Conservation (phyloP, 257 asterid species). For the Nicotiana paniculata region DNA sequence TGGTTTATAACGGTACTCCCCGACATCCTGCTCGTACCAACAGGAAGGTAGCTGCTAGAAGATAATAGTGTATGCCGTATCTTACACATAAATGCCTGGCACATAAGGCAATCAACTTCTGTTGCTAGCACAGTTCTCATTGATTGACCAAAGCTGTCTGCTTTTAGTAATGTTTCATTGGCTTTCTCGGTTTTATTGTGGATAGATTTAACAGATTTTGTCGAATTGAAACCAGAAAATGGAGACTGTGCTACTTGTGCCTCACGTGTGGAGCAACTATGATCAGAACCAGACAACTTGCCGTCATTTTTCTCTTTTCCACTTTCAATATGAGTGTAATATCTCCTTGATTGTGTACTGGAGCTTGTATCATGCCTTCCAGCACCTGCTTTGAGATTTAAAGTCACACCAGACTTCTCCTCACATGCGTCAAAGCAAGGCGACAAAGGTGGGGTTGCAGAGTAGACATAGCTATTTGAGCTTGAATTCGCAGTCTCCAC, state of each 20-base stretch:
- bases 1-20: conserved; percentile 48
- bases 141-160: conserved; percentile 50
- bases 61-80: conserved; percentile 68
- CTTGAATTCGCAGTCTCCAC: conserved; percentile 78
- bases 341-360: conserved; percentile 44
- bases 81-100: conserved; percentile 95
- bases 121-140: conserved; percentile 73
- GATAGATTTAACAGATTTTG: conserved; percentile 38
- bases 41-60: conserved; percentile 37
- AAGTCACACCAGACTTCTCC: conserved; percentile 54
- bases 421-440: conserved; percentile 60
- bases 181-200: conserved; percentile 35
- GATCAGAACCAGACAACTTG: conserved; percentile 31
- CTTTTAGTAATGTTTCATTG: conserved; percentile 41
- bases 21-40: conserved; percentile 53
- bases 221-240: conserved; percentile 37
- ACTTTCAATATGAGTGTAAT: conserved; percentile 64
- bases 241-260: conserved; percentile 41
- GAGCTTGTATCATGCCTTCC: conserved; percentile 42
- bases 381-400: conserved; percentile 38
- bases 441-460: conserved; percentile 89
- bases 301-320: conserved; percentile 38
- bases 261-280: conserved; percentile 37
- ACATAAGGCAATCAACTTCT: conserved; percentile 77
- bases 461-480: conserved; percentile 74